Percentiles rank a stretch among this genome's conserved stretches.
Conservation (phyloP, 768 basidiomycete genomes). For the Termitomyces sp. region DNA sequence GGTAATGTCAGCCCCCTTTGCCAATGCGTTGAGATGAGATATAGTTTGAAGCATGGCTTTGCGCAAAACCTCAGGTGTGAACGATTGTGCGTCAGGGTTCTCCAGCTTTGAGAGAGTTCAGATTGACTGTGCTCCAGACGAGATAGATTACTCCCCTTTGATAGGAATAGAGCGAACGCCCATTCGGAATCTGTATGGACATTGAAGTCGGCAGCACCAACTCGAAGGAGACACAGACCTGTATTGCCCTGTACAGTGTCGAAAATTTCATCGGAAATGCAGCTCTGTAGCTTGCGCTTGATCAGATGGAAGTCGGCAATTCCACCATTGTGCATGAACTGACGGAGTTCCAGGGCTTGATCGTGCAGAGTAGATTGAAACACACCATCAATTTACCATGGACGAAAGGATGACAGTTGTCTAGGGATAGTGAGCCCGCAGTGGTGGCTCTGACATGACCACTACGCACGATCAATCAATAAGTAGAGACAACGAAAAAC, state of each 20-base stretch:
- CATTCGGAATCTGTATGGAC: constrained; percentile 79
- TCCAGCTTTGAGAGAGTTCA: constrained; percentile 49
- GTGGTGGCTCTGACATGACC: constrained; percentile 94
- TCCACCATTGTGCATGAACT: constrained; percentile 99
- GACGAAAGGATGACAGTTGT: constrained; percentile 94
- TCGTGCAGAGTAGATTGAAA: neutral
- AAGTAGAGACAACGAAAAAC: neutral
- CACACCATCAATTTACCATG: constrained; percentile 88
- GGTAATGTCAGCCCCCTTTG: constrained; percentile 63
- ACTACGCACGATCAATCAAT: constrained; percentile 25
- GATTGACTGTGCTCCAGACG: neutral
- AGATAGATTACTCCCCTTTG: constrained; percentile 43
- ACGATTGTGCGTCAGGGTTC: constrained; percentile 69
- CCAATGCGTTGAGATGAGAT: constrained; percentile 66
- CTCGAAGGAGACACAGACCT: constrained; percentile 35
- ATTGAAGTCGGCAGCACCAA: neutral
- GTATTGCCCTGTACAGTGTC: constrained; percentile 90
- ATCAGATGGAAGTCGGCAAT: constrained; percentile 78
- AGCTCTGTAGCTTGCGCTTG: constrained; percentile 74
- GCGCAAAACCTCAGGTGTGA: constrained; percentile 66
- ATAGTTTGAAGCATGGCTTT: constrained; percentile 90
- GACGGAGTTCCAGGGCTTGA: constrained; percentile 2
- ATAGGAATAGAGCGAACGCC: constrained; percentile 90
- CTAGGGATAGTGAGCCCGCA: constrained; percentile 83
- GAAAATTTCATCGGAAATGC: constrained; percentile 80